phyloP scores from a whole-genome alignment of 805 yeast species.

The Yarrowia alimentaria region DNA sequence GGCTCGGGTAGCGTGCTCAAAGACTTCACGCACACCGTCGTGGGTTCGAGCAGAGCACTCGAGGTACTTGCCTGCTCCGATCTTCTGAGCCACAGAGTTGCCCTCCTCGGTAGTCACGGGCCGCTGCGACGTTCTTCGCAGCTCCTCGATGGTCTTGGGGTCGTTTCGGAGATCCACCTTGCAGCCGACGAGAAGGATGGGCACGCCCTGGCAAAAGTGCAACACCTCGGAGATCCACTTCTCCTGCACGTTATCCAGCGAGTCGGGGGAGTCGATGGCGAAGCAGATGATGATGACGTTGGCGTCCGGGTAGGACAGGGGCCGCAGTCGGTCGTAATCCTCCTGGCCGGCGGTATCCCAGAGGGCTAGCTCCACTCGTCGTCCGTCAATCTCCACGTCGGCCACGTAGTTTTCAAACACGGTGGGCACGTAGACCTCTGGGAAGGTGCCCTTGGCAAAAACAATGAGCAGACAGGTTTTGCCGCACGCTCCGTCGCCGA shows the following conservation, averaged over 20 bases:
- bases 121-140: conserved; percentile 69
- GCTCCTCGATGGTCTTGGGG: conserved; percentile 68
- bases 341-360: conserved; percentile 99
- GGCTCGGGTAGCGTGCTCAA: conserved; percentile 90
- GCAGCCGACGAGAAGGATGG: conserved; percentile 89
- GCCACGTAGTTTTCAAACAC: conserved; percentile 98
- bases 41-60: conserved; percentile 93
- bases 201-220: conserved; percentile 92
- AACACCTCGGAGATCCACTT: conserved; percentile 93
- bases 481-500: conserved; percentile 98
- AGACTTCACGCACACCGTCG: conserved; percentile 89
- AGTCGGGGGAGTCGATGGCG: conserved; percentile 86
- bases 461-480: conserved; percentile 84
- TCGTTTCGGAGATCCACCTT: conserved; percentile 86
- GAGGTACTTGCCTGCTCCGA: conserved; percentile 80
- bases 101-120: conserved; percentile 85
- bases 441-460: conserved; percentile 86
- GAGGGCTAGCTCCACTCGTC: conserved; percentile 86
- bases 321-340: conserved; percentile 92
- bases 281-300: conserved; percentile 90
- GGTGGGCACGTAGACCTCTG: conserved; percentile 92
- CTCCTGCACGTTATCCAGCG: conserved; percentile 89
- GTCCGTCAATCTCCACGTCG: conserved; percentile 88
- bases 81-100: conserved; percentile 80
- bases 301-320: conserved; percentile 87